A percentile compares a stretch with the other conserved stretches of the same genome.
These are phyloP conservation scores for Pistacia integerrima DNA, from an alignment of 345 rosid genomes.

Conservation along the genomic window DNA sequence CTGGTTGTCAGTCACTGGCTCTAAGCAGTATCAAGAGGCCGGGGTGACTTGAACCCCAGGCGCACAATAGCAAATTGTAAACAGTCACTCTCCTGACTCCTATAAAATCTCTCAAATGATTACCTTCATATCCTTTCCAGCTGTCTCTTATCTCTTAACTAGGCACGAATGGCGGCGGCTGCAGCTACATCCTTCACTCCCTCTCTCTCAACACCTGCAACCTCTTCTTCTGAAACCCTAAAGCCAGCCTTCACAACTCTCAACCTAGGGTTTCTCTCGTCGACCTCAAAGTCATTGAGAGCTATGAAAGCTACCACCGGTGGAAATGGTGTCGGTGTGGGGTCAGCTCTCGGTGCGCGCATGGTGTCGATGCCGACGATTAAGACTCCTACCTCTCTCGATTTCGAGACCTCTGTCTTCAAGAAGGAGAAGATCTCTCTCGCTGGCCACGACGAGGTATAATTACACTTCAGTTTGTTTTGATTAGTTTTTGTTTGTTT, in stretches of 20 bases:
- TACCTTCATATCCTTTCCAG: background rate
- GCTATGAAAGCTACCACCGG: constrained; percentile 31
- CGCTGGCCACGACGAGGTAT: constrained; percentile 80
- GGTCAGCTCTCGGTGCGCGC: constrained; percentile 48
- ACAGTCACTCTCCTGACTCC: no score
- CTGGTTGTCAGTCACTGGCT: no score
- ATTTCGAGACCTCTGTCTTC: constrained; percentile 78
- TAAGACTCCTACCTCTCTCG: constrained; percentile 38
- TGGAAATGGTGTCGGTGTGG: constrained; percentile 32
- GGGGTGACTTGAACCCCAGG: background rate
- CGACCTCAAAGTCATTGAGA: constrained; percentile 39
- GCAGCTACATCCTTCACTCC: constrained; percentile 46
- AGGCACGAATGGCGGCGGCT: constrained; percentile 37
- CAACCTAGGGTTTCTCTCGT: constrained; percentile 42
- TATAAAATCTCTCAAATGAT: background rate
- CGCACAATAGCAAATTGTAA: background rate
- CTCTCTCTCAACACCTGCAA: constrained; percentile 31
- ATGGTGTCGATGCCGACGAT: constrained; percentile 50
- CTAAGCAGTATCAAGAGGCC: background rate
- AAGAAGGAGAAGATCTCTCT: constrained; percentile 79
- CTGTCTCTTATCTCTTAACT: background rate
- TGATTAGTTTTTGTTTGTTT: background rate
- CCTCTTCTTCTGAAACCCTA: constrained; percentile 30
- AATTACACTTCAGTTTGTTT: background rate
- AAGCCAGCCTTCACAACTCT: constrained; percentile 11